Conservation (phyloP, 2,329 filamentous ascomycete genomes). For the Colletotrichum sojae region DNA sequence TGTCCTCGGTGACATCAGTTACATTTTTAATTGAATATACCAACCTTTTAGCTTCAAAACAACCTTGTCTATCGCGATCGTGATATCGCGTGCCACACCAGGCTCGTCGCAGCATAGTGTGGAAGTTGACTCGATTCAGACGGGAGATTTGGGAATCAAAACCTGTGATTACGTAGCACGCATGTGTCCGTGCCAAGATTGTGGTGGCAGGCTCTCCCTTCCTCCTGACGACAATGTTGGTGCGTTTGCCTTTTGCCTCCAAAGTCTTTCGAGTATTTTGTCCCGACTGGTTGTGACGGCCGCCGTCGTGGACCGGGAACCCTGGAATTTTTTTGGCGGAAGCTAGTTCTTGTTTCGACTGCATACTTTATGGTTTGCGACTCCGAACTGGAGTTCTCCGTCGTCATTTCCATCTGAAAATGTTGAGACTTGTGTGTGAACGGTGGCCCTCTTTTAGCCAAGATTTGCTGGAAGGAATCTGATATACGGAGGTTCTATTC, state of each 20-base stretch:
- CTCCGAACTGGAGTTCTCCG: not conserved
- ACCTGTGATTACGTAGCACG: not conserved
- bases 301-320: not conserved
- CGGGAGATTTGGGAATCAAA: not conserved
- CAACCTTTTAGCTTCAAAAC: not conserved
- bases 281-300: not conserved
- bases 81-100: no score
- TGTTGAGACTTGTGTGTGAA: no score
- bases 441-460: no score
- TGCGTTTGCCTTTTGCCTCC: constrained; percentile 6
- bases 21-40: constrained; percentile 27
- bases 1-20: constrained; percentile 5
- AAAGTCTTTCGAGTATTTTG: not conserved
- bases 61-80: not conserved
- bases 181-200: not conserved
- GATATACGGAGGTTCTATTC: no score
- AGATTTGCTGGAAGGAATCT: no score
- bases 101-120: no score
- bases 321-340: not conserved
- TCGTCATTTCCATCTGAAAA: no score
- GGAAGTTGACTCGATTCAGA: no score
- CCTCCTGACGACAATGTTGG: not conserved
- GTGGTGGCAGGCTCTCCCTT: no score
- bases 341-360: constrained; percentile 1
- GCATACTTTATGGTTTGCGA: not conserved